These are phyloP conservation scores for Cytospora paraplurivora DNA, from an alignment of 2,329 filamentous ascomycete species.

Conservation along the genomic window DNA sequence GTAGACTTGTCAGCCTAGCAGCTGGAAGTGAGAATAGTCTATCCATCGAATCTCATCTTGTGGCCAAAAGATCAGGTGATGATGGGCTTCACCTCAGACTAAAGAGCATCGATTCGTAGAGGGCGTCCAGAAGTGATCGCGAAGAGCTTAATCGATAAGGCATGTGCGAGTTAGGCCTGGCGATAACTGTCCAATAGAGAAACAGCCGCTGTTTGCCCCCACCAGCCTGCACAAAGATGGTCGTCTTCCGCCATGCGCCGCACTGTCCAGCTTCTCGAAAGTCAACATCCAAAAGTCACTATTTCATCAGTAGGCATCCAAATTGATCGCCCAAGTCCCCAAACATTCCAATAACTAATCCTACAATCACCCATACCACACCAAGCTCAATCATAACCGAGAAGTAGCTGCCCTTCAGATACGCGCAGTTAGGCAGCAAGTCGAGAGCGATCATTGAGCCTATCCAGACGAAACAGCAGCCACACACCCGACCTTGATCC, in stretches of 20 bases:
- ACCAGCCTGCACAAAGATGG: background rate
- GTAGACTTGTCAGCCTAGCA: constrained; percentile 23
- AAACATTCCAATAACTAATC: background rate
- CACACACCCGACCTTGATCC: background rate
- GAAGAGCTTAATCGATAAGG: constrained; percentile 25
- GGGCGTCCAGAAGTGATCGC: background rate
- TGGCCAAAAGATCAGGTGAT: background rate
- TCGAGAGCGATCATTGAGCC: background rate
- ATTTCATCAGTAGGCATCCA: background rate
- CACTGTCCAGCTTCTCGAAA: constrained; percentile 21
- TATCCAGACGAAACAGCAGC: background rate
- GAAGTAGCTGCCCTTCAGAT: background rate
- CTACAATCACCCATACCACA: background rate
- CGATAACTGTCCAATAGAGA: constrained; percentile 20
- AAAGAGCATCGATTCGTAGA: background rate
- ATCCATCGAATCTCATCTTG: constrained; percentile 24
- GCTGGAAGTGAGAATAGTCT: constrained; percentile 20
- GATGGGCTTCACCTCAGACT: background rate
- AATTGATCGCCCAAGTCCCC: background rate
- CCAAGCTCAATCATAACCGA: background rate
- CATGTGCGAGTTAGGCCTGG: constrained; percentile 2
- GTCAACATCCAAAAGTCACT: constrained; percentile 3
- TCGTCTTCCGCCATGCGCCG: constrained; percentile 19
- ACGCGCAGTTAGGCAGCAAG: background rate
- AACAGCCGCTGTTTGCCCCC: background rate